Conservation (phyloP, 306 rosid species). For the Lupinus albus region DNA sequence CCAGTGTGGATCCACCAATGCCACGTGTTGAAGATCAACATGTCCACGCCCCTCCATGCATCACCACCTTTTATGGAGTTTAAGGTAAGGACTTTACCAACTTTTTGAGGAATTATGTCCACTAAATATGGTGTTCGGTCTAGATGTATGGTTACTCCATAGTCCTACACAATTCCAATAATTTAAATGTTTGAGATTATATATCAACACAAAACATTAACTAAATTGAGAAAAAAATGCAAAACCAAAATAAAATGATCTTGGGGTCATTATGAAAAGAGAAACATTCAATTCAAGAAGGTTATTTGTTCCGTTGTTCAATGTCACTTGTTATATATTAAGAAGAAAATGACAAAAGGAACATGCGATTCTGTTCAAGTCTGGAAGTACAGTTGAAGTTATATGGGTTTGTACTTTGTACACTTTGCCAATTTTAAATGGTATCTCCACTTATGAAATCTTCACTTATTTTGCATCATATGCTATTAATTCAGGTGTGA, state of each 20-base stretch:
- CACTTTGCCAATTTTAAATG: neutral
- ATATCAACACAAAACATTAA: too few species aligned
- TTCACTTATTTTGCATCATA: neutral
- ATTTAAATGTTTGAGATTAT: too few species aligned
- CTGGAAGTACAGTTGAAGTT: neutral
- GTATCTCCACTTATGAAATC: neutral
- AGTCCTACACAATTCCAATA: conserved; percentile 53
- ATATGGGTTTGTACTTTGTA: neutral
- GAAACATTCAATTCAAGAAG: too few species aligned
- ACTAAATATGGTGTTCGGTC: conserved; percentile 83
- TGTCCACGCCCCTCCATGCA: conserved; percentile 70
- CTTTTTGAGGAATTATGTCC: conserved; percentile 59
- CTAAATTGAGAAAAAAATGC: too few species aligned
- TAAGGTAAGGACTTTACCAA: conserved; percentile 65
- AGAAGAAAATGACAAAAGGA: neutral
- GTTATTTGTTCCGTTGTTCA: too few species aligned
- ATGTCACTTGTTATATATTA: neutral
- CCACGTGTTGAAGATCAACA: conserved; percentile 90
- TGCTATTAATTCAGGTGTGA: conserved; percentile 6
- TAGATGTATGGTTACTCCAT: conserved; percentile 59
- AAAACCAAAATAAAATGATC: neutral
- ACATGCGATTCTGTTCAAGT: neutral
- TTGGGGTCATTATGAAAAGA: neutral
- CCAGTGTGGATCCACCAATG: conserved; percentile 97
- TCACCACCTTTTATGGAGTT: conserved; percentile 67